A percentile compares a stretch with the other conserved stretches of the same genome.
These are phyloP conservation scores for Agastache rugosa DNA, from an alignment of 257 asterid species.

Conservation along the genomic window DNA sequence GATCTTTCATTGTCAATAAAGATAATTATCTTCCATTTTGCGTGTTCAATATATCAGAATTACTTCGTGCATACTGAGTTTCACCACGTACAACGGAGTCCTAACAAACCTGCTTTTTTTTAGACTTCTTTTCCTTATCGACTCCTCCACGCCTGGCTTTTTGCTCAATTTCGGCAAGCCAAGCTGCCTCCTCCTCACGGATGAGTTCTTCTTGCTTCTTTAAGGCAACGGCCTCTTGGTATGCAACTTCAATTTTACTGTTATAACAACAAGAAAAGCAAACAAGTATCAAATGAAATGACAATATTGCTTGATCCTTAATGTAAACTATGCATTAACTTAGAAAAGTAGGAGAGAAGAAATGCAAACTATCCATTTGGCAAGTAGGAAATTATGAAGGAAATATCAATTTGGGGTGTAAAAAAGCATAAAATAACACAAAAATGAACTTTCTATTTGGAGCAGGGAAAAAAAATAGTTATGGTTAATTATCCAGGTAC, in stretches of 20 bases:
- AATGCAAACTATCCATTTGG: background rate
- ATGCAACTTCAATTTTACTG: conserved; percentile 89
- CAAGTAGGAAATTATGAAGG: background rate
- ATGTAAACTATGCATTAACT: background rate
- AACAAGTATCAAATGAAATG: conserved; percentile 1
- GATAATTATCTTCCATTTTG: background rate
- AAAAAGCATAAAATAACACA: background rate
- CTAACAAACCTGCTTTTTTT: conserved; percentile 63
- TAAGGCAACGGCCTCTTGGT: conserved; percentile 89
- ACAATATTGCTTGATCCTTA: background rate
- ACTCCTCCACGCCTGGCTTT: conserved; percentile 69
- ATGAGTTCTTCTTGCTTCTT: conserved; percentile 96
- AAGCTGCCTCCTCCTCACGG: conserved; percentile 91
- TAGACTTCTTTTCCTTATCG: conserved; percentile 78
- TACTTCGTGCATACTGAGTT: conserved; percentile 3
- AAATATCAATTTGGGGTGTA: background rate
- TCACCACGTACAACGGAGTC: conserved; percentile 15
- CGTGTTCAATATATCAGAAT: background rate
- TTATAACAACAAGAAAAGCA: conserved; percentile 24
- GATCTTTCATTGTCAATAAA: background rate
- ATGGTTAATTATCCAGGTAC: background rate
- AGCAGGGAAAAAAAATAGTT: background rate
- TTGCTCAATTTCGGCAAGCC: conserved; percentile 80
- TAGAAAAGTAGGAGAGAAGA: background rate
- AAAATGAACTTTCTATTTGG: background rate